Evolutionary conservation across 805 yeast genomes (phyloP).

Genomic region (Wickerhamiella spandovensis): DNA sequence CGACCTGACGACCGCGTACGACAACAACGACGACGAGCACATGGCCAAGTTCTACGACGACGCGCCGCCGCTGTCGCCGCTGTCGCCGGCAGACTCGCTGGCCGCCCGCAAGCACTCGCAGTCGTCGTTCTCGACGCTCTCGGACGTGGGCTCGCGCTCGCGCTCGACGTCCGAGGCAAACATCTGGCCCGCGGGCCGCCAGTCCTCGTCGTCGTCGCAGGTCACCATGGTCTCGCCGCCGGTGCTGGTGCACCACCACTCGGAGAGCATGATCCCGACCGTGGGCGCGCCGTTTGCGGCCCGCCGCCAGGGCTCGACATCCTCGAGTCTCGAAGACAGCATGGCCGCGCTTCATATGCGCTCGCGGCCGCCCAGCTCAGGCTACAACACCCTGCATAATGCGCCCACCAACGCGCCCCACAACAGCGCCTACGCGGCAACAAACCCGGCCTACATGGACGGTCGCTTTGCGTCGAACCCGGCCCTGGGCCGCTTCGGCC

Average conservation of each 20-base stretch:
- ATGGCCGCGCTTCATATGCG: not conserved
- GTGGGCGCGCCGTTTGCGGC: not conserved
- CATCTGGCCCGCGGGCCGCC: not conserved
- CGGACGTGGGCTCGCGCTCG: not conserved
- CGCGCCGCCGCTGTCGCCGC: constrained; percentile 1
- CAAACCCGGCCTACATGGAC: not conserved
- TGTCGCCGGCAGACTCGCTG: not conserved
- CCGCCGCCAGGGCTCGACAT: not conserved
- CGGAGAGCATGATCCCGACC: not conserved
- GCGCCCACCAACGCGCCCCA: not conserved
- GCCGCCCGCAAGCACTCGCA: not conserved
- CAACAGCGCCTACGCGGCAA: not conserved
- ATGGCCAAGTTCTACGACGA: constrained; percentile 11
- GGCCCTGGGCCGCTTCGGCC: constrained; percentile 1
- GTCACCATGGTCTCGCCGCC: not conserved
- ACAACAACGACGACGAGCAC: constrained; percentile 9
- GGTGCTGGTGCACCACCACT: not conserved
- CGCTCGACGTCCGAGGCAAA: constrained; percentile 4
- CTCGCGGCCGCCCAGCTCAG: not conserved
- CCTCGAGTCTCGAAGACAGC: not conserved
- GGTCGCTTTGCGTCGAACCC: not conserved
- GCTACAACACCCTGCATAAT: not conserved
- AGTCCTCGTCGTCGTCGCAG: not conserved
- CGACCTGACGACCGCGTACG: constrained; percentile 4
- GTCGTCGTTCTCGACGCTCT: not conserved